Evolutionary conservation across 2,329 filamentous ascomycete species (phyloP), one percentile per base, ranked within the genome.

Genomic region (Parastagonospora avenae): DNA sequence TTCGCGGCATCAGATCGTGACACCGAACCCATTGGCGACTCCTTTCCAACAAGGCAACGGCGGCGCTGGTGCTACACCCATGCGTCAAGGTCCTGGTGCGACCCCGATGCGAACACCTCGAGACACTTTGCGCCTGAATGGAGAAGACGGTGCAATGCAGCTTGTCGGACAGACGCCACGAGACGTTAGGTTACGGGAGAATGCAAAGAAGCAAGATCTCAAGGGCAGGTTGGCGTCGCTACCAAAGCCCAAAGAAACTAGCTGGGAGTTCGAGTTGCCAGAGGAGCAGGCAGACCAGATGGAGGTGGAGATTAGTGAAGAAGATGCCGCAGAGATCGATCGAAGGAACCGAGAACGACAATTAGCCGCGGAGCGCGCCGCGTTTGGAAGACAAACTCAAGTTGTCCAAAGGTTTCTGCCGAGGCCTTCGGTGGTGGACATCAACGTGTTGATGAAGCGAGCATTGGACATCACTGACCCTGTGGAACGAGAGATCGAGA

Each of bases 11-110:
- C 82, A 86, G 30, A 84, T 93, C 48, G 84, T 92, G n/a, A 99
- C 94, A 0, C 94, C 94, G 0, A 99, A 99, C 69, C 94, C 94
- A 0, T 82, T 99, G 79, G 92, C 94, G 0, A 99, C 94, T 0
- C 94, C 94, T 1, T 82, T 96, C 59, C 84, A 90, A 46, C 80
- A 85, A 54, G 83, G 78, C 19, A 76, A 76, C 35, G 74, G 79
- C 1, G 89, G 85, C 19, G 78, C 85, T 27, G 88, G 85, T 24
- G 85, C 87, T 10, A 95, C 90, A 24, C 84, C 85, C 4, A 75
- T 82, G 65, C 68, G 56, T 11, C 77, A 81, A 46, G 83, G 84
- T 4, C 83, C 87, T 42, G 91, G 90, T 14, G 88, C 91, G 52
- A 96, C 93, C 0, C 92, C 93, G 1, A 79, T 96, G 77, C 86